phyloP scores from a whole-genome alignment of 208 protist species.

The Angomonas desouzai region DNA sequence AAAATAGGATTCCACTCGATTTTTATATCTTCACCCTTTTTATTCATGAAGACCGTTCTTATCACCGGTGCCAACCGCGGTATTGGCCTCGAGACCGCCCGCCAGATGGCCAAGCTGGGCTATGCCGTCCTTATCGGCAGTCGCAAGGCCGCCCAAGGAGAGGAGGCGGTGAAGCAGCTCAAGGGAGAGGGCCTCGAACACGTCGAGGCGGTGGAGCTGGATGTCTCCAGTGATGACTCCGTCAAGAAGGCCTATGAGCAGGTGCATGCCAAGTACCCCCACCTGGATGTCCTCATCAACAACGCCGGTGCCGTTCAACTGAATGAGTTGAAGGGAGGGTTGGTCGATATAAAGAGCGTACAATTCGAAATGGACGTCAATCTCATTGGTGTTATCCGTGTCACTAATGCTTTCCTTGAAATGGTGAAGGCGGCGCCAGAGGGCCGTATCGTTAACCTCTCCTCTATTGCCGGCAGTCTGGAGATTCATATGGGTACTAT shows the following conservation, averaged over 20 bases:
- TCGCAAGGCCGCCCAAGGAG: conserved; percentile 30
- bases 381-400: conserved; percentile 41
- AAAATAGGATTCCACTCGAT: neutral
- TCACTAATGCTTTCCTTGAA: conserved; percentile 63
- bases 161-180: conserved; percentile 38
- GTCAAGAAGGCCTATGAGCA: conserved; percentile 38
- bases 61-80: conserved; percentile 83
- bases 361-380: conserved; percentile 53
- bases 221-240: conserved; percentile 37
- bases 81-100: conserved; percentile 70
- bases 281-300: conserved; percentile 74
- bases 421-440: conserved; percentile 53
- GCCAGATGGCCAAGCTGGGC: conserved; percentile 45
- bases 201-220: conserved; percentile 43
- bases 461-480: conserved; percentile 62
- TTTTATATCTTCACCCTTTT: neutral
- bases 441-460: conserved; percentile 65
- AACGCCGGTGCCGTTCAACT: conserved; percentile 39
- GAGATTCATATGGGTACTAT: conserved; percentile 14
- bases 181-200: conserved; percentile 20
- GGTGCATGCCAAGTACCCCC: conserved; percentile 32
- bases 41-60: conserved; percentile 17
- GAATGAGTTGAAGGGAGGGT: conserved; percentile 10
- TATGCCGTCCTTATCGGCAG: conserved; percentile 67
- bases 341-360: conserved; percentile 31